Percentiles rank a stretch among this genome's conserved stretches.
Conservation (phyloP, 805 yeast genomes). For the Maudiozyma serrabonitensis region DNA sequence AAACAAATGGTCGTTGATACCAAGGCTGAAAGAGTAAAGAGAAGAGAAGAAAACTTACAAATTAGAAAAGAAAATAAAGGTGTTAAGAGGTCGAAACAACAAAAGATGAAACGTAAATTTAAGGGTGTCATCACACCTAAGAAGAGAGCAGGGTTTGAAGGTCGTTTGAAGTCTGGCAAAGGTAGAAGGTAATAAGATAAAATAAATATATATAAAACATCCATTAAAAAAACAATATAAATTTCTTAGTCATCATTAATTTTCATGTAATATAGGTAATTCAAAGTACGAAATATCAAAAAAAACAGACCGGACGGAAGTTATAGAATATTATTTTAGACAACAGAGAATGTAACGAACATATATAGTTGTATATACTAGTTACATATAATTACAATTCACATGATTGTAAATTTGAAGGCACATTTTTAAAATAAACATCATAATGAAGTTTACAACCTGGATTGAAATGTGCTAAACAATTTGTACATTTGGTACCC, state of each 20-base stretch:
- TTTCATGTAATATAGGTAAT: not conserved
- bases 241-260: not conserved
- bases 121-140: constrained; percentile 43
- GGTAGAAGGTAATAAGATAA: not conserved
- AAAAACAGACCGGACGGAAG: constrained; percentile 1
- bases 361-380: no score
- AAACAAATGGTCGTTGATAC: constrained; percentile 69
- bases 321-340: not conserved
- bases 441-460: constrained; percentile 27
- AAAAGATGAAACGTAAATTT: constrained; percentile 55
- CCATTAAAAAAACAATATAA: no score
- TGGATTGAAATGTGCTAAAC: constrained; percentile 23
- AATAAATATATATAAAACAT: not conserved
- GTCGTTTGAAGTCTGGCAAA: constrained; percentile 36
- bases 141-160: constrained; percentile 86
- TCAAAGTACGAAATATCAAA: not conserved
- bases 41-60: constrained; percentile 85
- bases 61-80: constrained; percentile 82
- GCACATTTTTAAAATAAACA: constrained; percentile 16
- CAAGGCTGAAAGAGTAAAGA: constrained; percentile 64
- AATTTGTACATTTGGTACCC: constrained; percentile 14
- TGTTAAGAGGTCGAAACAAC: constrained; percentile 63
- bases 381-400: not conserved
- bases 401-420: not conserved
- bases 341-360: no score